Evolutionary conservation across 2,329 filamentous ascomycete species (phyloP).

Genomic region (Daldinia sp.): DNA sequence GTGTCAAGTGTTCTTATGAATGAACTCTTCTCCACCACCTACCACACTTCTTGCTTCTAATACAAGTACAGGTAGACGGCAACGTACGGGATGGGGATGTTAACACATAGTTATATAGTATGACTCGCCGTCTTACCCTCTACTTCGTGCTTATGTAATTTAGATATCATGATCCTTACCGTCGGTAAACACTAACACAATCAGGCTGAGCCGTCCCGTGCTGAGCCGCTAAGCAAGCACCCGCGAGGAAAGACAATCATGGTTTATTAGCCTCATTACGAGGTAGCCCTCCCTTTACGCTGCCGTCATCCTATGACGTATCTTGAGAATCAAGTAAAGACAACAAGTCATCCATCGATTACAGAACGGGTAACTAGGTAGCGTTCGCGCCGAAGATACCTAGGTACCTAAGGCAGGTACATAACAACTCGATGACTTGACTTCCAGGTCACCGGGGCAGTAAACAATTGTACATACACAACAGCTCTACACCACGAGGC

Average conservation of each 20-base stretch:
- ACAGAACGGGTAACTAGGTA: neutral
- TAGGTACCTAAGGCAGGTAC: too few relatives aligned
- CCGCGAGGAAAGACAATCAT: neutral
- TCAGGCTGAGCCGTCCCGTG: neutral
- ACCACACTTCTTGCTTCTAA: too few relatives aligned
- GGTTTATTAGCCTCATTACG: neutral
- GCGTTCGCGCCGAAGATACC: neutral
- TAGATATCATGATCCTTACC: neutral
- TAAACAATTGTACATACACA: neutral
- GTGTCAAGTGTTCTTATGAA: neutral
- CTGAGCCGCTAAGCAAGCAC: neutral
- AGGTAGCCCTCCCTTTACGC: neutral
- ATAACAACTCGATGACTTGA: neutral
- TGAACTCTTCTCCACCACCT: neutral
- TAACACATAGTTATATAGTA: neutral
- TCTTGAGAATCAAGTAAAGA: neutral
- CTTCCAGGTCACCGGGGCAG: neutral
- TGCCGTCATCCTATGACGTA: neutral
- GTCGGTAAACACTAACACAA: neutral
- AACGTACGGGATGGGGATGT: neutral
- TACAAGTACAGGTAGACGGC: neutral
- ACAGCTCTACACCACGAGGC: neutral
- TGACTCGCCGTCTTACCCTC: neutral
- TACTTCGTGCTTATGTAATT: conserved; percentile 1
- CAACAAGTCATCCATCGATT: neutral